phyloP scores from a whole-genome alignment of 139 green algal species.

The Asterochloris erici region DNA sequence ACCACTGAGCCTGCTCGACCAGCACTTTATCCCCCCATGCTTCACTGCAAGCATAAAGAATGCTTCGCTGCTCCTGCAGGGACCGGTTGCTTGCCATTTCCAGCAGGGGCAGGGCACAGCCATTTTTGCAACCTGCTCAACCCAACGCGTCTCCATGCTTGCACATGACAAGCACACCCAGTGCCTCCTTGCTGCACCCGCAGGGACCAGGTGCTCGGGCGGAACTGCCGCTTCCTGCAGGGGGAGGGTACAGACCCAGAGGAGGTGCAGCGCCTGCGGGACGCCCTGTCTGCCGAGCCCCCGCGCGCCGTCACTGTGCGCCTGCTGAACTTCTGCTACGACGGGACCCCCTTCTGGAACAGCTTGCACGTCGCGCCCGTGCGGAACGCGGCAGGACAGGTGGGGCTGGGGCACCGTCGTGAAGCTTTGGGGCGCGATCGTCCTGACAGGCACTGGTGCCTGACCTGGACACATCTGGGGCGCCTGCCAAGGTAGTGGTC shows the following conservation, averaged over 20 bases:
- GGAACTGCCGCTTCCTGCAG: slow-evolving; percentile 65
- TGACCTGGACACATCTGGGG: background rate
- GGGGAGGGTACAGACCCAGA: slow-evolving; percentile 35
- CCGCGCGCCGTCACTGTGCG: slow-evolving; percentile 34
- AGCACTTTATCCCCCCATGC: no score
- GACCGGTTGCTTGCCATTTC: slow-evolving; percentile 61
- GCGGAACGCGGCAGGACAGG: slow-evolving; percentile 35
- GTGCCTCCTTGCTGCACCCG: background rate
- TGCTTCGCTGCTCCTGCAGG: slow-evolving; percentile 4
- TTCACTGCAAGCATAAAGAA: background rate
- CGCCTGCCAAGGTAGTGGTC: background rate
- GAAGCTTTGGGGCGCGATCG: background rate
- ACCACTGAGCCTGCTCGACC: no score
- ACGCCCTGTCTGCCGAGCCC: slow-evolving; percentile 30
- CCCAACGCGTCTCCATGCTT: no score
- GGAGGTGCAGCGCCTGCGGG: slow-evolving; percentile 33
- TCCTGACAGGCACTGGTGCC: background rate
- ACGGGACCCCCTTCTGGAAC: slow-evolving; percentile 62
- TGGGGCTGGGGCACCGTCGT: background rate
- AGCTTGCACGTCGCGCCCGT: slow-evolving; percentile 57
- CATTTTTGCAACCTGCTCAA: no score
- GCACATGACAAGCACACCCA: no score
- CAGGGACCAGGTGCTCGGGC: slow-evolving; percentile 50
- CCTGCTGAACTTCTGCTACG: slow-evolving; percentile 61
- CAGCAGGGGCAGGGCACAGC: slow-evolving; percentile 48